Evolutionary conservation across 495 filamentous ascomycete species (phyloP).

Genomic region (Aeminium ludgeri): DNA sequence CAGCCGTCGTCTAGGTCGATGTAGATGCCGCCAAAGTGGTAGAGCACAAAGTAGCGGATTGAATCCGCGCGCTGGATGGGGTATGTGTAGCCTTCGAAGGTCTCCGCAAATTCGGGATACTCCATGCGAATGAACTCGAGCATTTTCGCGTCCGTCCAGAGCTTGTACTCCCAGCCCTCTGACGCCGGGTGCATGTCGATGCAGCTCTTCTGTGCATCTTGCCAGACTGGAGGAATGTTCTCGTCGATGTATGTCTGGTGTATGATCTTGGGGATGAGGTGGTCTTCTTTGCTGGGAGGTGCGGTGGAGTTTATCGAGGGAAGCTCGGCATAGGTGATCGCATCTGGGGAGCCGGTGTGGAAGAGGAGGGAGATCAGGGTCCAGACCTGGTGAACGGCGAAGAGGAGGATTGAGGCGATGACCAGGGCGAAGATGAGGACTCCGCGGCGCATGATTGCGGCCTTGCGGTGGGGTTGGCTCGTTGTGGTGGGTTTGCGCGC

Average conservation of each 20-base stretch:
- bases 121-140: slow-evolving; percentile 51
- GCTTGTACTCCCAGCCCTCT: slow-evolving; percentile 26
- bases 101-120: slow-evolving; percentile 71
- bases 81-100: slow-evolving; percentile 64
- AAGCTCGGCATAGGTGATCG: slow-evolving; percentile 29
- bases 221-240: slow-evolving; percentile 58
- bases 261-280: slow-evolving; percentile 72
- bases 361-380: slow-evolving; percentile 27
- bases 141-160: slow-evolving; percentile 73
- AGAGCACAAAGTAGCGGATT: slow-evolving; percentile 76
- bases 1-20: slow-evolving; percentile 84
- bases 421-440: slow-evolving; percentile 23
- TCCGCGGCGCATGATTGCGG: slow-evolving; percentile 21
- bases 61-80: slow-evolving; percentile 77
- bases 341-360: slow-evolving; percentile 27
- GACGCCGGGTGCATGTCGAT: slow-evolving; percentile 56
- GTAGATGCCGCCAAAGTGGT: slow-evolving; percentile 72
- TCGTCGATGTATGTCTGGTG: slow-evolving; percentile 77
- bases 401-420: slow-evolving; percentile 36
- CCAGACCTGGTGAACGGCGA: slow-evolving; percentile 30
- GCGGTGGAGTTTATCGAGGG: slow-evolving; percentile 15
- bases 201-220: slow-evolving; percentile 54
- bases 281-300: slow-evolving; percentile 26
- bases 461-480: neutral
- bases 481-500: too few species aligned